A percentile compares a stretch with the other conserved stretches of the same genome.
These are phyloP conservation scores for Teratosphaeria gauchensis DNA, from an alignment of 2,329 filamentous ascomycete genomes.

Conservation along the genomic window DNA sequence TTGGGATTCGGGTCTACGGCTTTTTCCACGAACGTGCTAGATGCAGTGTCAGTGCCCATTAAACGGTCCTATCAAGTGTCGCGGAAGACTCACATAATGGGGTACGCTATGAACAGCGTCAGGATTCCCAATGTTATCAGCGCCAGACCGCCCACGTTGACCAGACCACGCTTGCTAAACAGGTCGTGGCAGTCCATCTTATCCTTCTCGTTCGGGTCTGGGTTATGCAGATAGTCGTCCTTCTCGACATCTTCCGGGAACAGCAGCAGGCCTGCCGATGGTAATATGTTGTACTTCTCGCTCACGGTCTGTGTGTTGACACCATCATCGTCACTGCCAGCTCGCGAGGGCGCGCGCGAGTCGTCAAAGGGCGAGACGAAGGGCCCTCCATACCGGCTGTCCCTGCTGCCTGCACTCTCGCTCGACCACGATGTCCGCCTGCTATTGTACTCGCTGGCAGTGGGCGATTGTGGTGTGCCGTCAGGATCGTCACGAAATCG, in stretches of 20 bases:
- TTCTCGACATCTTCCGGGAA: conserved; percentile 66
- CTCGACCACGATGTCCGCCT: conserved; percentile 58
- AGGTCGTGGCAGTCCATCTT: conserved; percentile 50
- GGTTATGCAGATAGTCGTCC: conserved; percentile 63
- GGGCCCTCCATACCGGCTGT: conserved; percentile 39
- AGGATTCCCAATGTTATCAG: conserved; percentile 53
- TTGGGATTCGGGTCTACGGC: conserved; percentile 27
- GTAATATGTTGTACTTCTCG: conserved; percentile 64
- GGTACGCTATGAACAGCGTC: conserved; percentile 59
- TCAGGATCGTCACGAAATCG: conserved; percentile 43
- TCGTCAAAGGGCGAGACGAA: conserved; percentile 51
- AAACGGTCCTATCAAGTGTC: background rate
- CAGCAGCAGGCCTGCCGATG: conserved; percentile 55
- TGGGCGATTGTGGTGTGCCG: conserved; percentile 35
- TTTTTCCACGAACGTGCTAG: conserved; percentile 49
- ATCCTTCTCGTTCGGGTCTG: conserved; percentile 54
- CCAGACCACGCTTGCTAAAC: conserved; percentile 52
- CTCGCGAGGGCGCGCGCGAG: conserved; percentile 47
- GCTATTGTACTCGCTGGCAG: conserved; percentile 45
- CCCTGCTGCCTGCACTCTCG: conserved; percentile 43
- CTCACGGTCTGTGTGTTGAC: conserved; percentile 64
- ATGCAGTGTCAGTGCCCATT: conserved; percentile 4
- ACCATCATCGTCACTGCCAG: conserved; percentile 55
- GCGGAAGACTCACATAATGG: conserved; percentile 49
- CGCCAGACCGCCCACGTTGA: conserved; percentile 54